Percentiles rank a stretch among this genome's conserved stretches.
Conservation (phyloP, 352 stramenopile genomes). For the Globisporangium spiculum region DNA sequence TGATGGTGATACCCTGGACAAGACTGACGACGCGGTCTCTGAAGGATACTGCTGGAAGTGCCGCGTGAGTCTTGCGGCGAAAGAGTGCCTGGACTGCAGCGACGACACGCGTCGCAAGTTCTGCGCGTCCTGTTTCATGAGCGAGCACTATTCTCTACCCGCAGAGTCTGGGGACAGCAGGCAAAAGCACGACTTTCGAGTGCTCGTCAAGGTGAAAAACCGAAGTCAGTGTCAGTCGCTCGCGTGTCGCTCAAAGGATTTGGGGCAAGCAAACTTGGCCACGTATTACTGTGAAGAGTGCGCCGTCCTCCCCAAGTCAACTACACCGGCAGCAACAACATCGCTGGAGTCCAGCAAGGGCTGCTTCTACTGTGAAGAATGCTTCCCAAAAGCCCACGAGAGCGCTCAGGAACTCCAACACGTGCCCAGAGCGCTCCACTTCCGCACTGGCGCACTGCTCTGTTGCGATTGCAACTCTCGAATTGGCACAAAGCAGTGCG, state of each 20-base stretch:
- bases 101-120: slow-evolving; percentile 26
- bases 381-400: slow-evolving; percentile 45
- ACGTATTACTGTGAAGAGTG: slow-evolving; percentile 49
- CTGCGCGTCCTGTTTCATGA: slow-evolving; percentile 53
- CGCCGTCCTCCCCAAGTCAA: not conserved
- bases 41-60: slow-evolving; percentile 45
- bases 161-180: slow-evolving; percentile 15
- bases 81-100: slow-evolving; percentile 56
- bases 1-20: not conserved
- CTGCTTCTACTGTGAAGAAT: slow-evolving; percentile 68
- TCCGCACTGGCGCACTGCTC: slow-evolving; percentile 41
- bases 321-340: not conserved
- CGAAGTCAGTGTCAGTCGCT: slow-evolving; percentile 33
- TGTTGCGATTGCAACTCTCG: slow-evolving; percentile 50
- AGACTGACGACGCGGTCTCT: not conserved
- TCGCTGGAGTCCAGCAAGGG: slow-evolving; percentile 7
- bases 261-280: slow-evolving; percentile 17
- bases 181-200: slow-evolving; percentile 53
- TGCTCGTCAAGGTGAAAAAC: slow-evolving; percentile 24
- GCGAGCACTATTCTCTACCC: slow-evolving; percentile 31
- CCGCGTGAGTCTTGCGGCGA: slow-evolving; percentile 29
- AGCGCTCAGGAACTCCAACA: slow-evolving; percentile 45
- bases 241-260: slow-evolving; percentile 11
- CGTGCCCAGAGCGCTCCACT: slow-evolving; percentile 42
- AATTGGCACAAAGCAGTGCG: slow-evolving; percentile 45